Evolutionary conservation across 495 filamentous ascomycete species (phyloP).

Genomic region (Xylaria grammica): DNA sequence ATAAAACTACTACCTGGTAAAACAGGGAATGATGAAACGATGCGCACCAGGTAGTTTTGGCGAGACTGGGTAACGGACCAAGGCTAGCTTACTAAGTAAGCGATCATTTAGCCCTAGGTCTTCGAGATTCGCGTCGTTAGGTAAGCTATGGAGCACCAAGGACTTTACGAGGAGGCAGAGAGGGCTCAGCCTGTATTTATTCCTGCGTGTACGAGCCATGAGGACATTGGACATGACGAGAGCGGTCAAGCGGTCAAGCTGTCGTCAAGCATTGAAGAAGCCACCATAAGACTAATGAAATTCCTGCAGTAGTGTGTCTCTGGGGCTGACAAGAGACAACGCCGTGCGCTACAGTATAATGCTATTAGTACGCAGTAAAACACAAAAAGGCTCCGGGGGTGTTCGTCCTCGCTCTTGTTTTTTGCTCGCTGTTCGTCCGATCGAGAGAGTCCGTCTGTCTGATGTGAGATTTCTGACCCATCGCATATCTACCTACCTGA

Average conservation of each 20-base stretch:
- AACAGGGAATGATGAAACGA: not conserved
- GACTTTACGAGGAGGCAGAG: not conserved
- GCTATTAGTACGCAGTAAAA: no score
- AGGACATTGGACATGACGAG: not conserved
- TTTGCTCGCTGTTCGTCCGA: not conserved
- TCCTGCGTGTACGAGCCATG: no score
- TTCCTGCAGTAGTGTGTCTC: slow-evolving; percentile 12
- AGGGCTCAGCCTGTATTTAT: slow-evolving; percentile 18
- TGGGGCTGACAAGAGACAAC: slow-evolving; percentile 5
- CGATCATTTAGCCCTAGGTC: not conserved
- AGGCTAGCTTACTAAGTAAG: not conserved
- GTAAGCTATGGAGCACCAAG: slow-evolving; percentile 1
- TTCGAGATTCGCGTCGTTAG: not conserved
- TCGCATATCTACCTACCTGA: not conserved
- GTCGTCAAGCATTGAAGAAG: slow-evolving; percentile 7
- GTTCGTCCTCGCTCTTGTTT: no score
- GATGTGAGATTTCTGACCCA: slow-evolving; percentile 13
- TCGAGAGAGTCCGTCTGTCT: not conserved
- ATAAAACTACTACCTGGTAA: not conserved
- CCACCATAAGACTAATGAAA: not conserved
- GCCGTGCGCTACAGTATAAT: no score
- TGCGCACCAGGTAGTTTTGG: not conserved
- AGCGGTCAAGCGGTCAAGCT: not conserved
- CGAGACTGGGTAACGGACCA: no score
- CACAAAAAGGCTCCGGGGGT: no score